Percentiles rank a stretch among this genome's conserved stretches.
phyloP scores from a whole-genome alignment of 192 early-diverging fungal genomes.

The Coemansia sp. region DNA sequence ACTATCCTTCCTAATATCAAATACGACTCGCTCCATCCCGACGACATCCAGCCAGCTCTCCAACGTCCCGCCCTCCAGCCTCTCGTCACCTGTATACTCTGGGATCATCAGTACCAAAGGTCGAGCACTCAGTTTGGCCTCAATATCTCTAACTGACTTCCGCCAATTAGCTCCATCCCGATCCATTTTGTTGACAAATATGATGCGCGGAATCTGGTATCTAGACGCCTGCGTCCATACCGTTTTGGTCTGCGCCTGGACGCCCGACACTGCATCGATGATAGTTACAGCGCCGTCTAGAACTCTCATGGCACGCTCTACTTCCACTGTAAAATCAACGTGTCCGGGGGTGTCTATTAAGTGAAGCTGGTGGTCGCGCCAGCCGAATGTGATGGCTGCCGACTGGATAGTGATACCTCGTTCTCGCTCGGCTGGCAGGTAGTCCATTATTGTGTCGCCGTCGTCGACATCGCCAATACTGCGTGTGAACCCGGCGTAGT shows the following conservation, averaged over 20 bases:
- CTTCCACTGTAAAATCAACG: constrained; percentile 96
- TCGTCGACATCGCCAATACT: constrained; percentile 90
- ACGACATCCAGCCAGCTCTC: constrained; percentile 76
- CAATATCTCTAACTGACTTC: constrained; percentile 54
- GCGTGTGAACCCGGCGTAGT: constrained; percentile 90
- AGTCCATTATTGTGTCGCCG: constrained; percentile 96
- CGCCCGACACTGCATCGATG: constrained; percentile 93
- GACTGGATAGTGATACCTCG: constrained; percentile 95
- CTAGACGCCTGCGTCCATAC: constrained; percentile 89
- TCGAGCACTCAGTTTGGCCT: constrained; percentile 58
- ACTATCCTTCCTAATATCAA: constrained; percentile 18
- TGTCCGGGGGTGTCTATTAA: constrained; percentile 97
- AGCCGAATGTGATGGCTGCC: constrained; percentile 88
- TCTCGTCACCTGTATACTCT: constrained; percentile 15
- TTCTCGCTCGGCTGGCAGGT: constrained; percentile 82
- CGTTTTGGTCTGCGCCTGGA: constrained; percentile 96
- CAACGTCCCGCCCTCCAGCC: constrained; percentile 55
- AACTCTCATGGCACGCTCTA: constrained; percentile 87
- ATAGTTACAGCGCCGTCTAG: constrained; percentile 94
- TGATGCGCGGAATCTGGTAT: constrained; percentile 80
- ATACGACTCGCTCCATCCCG: constrained; percentile 58
- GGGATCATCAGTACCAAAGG: constrained; percentile 81
- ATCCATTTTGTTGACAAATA: constrained; percentile 98
- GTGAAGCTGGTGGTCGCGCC: constrained; percentile 77
- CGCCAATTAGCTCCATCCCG: constrained; percentile 67